Conservation (phyloP, 441 rosid genomes). For the Erodium trifolium region DNA sequence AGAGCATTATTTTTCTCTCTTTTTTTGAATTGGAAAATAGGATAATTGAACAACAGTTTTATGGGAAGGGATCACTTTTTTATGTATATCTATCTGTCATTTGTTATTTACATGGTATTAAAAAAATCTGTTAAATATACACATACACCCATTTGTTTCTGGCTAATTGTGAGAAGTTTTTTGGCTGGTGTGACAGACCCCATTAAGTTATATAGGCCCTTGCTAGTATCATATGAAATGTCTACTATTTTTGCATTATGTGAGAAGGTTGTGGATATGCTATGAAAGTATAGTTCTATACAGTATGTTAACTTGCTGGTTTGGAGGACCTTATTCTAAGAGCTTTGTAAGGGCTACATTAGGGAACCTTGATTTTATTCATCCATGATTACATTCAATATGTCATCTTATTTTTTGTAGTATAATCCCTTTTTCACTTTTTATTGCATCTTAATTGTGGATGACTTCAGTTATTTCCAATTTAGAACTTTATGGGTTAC, state of each 20-base stretch:
- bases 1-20: neutral
- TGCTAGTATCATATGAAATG: no score
- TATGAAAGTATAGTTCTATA: neutral
- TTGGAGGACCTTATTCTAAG: neutral
- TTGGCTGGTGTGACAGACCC: neutral
- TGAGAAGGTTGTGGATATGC: no score
- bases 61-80: no score
- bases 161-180: neutral
- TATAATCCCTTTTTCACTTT: no score
- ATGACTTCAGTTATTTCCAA: no score
- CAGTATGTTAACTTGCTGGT: neutral
- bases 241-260: no score
- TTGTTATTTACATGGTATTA: neutral
- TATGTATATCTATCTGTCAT: neutral
- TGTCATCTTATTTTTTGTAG: no score
- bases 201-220: no score
- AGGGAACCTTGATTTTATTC: no score
- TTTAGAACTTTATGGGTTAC: no score
- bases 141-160: neutral
- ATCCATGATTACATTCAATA: no score
- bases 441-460: no score
- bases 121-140: neutral
- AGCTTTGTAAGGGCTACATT: neutral
- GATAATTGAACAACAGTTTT: neutral
- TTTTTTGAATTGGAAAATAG: neutral